Conservation (phyloP, 1,284 basidiomycete species). For the Bjerkandera adusta region DNA sequence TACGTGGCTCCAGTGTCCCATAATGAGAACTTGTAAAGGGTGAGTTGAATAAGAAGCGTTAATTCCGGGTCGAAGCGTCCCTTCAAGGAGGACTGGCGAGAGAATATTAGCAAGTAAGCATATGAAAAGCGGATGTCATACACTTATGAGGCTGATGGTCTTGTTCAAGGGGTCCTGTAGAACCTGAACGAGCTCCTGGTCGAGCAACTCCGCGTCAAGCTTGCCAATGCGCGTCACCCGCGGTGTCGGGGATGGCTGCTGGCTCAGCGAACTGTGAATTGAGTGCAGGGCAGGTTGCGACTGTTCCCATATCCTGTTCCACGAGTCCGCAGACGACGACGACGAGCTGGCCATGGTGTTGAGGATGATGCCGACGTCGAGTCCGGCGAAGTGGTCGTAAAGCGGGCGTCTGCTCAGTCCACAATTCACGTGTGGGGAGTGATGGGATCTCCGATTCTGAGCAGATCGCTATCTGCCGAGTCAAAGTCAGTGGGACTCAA, state of each 20-base stretch:
- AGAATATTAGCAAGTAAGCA: background rate
- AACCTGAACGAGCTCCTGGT: slow-evolving; percentile 84
- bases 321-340: slow-evolving; percentile 27
- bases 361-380: slow-evolving; percentile 4
- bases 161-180: slow-evolving; percentile 82
- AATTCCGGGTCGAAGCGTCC: slow-evolving; percentile 82
- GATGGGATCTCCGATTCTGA: slow-evolving; percentile 9
- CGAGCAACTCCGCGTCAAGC: slow-evolving; percentile 90
- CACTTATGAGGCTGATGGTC: slow-evolving; percentile 70
- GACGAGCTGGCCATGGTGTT: slow-evolving; percentile 15
- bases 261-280: slow-evolving; percentile 40
- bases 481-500: slow-evolving; percentile 9
- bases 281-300: slow-evolving; percentile 53
- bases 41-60: slow-evolving; percentile 69
- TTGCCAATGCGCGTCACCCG: slow-evolving; percentile 83
- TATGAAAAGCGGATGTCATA: slow-evolving; percentile 38
- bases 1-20: slow-evolving; percentile 85
- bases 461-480: slow-evolving; percentile 14
- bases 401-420: background rate
- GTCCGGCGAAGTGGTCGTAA: background rate
- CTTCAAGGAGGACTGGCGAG: slow-evolving; percentile 55
- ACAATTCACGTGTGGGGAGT: slow-evolving; percentile 9
- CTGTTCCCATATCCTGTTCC: slow-evolving; percentile 63
- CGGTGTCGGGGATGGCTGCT: slow-evolving; percentile 30
- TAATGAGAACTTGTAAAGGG: slow-evolving; percentile 83